Conservation (phyloP, 2,329 filamentous ascomycete genomes). For the Chalaropsis ovoidea region DNA sequence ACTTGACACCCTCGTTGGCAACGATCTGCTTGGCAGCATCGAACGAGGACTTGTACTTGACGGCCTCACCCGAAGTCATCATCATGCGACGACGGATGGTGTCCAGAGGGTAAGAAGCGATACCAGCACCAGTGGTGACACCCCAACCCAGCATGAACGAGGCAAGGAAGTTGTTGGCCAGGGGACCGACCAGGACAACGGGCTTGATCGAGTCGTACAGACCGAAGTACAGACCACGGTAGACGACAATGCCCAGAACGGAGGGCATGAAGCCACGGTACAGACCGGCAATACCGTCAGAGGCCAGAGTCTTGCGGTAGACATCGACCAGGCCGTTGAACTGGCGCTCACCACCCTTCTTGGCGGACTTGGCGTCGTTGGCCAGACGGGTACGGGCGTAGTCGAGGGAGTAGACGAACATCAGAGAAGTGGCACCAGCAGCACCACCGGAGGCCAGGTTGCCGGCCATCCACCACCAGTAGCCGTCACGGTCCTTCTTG, state of each 20-base stretch:
- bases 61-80: constrained; percentile 96
- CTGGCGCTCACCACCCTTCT: constrained; percentile 93
- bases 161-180: constrained; percentile 98
- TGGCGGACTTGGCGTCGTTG: constrained; percentile 99
- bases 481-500: constrained; percentile 99
- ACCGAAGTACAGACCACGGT: constrained; percentile 99
- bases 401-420: constrained; percentile 99
- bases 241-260: constrained; percentile 97
- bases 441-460: constrained; percentile 99
- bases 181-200: constrained; percentile 78
- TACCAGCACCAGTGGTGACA: constrained; percentile 99
- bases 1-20: constrained; percentile 94
- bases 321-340: constrained; percentile 99
- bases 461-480: constrained; percentile 97
- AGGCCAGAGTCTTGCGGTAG: constrained; percentile 99
- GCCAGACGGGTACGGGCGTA: constrained; percentile 99
- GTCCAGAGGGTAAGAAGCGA: constrained; percentile 99
- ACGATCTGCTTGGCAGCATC: constrained; percentile 95
- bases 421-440: constrained; percentile 97
- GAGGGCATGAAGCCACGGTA: constrained; percentile 99
- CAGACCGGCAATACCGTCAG: constrained; percentile 97
- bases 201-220: constrained; percentile 99
- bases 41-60: constrained; percentile 98
- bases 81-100: constrained; percentile 99
- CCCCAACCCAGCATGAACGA: constrained; percentile 97